phyloP scores from a whole-genome alignment of 129 eudicot species.

The Artemisia annua region DNA sequence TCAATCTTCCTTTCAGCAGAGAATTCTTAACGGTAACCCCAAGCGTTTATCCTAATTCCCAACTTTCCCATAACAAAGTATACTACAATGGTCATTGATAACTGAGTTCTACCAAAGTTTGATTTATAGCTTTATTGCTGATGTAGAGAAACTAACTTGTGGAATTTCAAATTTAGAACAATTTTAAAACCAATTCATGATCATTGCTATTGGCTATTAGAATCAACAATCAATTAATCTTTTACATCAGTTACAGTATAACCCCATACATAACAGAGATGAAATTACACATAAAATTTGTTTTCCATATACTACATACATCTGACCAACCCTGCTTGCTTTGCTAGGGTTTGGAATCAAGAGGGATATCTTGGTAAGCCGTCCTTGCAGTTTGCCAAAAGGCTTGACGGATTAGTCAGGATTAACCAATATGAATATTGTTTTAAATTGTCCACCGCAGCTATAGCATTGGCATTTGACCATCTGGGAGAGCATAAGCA shows the following conservation, averaged over 20 bases:
- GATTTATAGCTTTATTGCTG: not conserved
- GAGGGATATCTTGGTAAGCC: conserved; percentile 10
- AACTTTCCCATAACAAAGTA: too few relatives aligned
- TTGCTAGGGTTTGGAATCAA: not conserved
- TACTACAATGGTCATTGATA: not conserved
- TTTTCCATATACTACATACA: not conserved
- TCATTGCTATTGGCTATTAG: conserved; percentile 7
- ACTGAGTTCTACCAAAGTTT: not conserved
- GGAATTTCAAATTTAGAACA: not conserved
- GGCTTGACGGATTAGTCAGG: not conserved
- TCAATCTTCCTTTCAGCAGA: too few relatives aligned
- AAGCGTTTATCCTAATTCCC: too few relatives aligned
- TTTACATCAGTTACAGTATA: not conserved
- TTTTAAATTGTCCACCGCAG: not conserved
- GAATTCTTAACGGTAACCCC: too few relatives aligned
- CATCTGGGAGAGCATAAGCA: conserved; percentile 13
- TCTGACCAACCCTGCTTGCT: not conserved
- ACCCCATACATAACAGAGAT: not conserved
- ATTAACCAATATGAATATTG: conserved; percentile 1
- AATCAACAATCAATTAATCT: too few relatives aligned
- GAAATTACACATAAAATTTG: conserved; percentile 1
- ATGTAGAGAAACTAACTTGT: conserved; percentile 1
- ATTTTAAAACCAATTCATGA: not conserved
- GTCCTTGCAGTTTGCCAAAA: not conserved
- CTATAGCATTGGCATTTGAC: not conserved